Evolutionary conservation across 805 yeast species (phyloP), one percentile per base, ranked within the genome.

Genomic region (Ogataea neopini): DNA sequence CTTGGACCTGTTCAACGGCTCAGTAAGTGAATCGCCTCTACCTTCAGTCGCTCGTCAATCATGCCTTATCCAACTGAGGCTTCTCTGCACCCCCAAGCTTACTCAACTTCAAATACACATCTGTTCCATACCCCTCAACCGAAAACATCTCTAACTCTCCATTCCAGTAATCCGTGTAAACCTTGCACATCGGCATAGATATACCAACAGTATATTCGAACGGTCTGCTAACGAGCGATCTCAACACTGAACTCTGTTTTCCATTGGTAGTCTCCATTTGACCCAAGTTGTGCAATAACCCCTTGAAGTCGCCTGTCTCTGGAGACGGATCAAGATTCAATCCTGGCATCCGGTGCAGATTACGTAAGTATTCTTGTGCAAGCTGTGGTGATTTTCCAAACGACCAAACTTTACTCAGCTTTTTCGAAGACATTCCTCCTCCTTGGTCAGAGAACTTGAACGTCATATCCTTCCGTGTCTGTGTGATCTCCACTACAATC

Each of bases 131-230:
- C 2, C 97, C 97, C 50, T 89, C 92, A 43, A 92, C 70, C 0
- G 95, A 84, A 56, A 84, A 84, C 76, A 92, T 79, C 49, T 83
- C 84, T 43, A 92, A 67, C 43, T 85, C 87, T 6, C 98, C 98
- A 57, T 91, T 94, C 98, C 98, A 92, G 66, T 92, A 92, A 58
- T 92, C 97, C 0, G 96, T 88, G 62, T 92, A 92, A 0, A 91
- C 88, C 56, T 88, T 84, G 59, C 96, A 86, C 86, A 92, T 83
- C 0, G 98, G 97, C 50, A 92, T 71, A 0, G 97, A 96, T 49
- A 92, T 76, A 0, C 97, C 97, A 23, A 92, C 68, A 44, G 86
- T 86, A 57, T 77, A 78, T 49, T 86, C 78, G 22, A 86, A 82
- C 1, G 94, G 86, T 52, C 97, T 77, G 26, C 83, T 75, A 35